These are phyloP conservation scores for Adansonia rubrostipa DNA, from an alignment of 441 rosid species.

Conservation along the genomic window DNA sequence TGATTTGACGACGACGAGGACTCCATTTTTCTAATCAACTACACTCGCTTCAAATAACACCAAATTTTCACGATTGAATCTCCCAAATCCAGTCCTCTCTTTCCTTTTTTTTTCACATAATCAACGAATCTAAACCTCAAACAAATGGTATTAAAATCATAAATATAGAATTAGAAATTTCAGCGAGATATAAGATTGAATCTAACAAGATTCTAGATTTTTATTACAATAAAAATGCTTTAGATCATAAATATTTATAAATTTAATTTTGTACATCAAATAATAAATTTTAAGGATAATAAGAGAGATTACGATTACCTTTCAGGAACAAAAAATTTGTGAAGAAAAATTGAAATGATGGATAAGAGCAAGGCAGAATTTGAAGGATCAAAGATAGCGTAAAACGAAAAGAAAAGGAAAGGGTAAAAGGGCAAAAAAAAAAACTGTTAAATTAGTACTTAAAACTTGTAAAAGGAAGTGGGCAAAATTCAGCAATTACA, in stretches of 20 bases:
- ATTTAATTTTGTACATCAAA: background rate
- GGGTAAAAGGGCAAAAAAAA: background rate
- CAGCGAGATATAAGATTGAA: background rate
- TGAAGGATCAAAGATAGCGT: background rate
- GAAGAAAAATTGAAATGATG: background rate
- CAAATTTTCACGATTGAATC: background rate
- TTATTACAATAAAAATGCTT: background rate
- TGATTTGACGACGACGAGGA: constrained; percentile 40
- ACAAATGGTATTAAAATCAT: constrained; percentile 3
- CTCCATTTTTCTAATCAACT: constrained; percentile 31
- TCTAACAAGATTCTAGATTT: background rate
- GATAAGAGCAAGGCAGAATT: background rate
- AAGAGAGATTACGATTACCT: background rate
- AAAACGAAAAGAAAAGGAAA: too few relatives aligned
- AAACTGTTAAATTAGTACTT: background rate
- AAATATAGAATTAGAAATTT: background rate
- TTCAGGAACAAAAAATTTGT: background rate
- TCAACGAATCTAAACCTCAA: constrained; percentile 15
- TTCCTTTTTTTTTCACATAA: background rate
- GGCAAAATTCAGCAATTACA: background rate
- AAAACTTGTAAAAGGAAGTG: background rate
- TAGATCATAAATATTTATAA: background rate
- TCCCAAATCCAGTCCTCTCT: background rate
- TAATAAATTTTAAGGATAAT: background rate
- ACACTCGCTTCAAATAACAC: constrained; percentile 8